phyloP scores from a whole-genome alignment of 2,329 filamentous ascomycete species.

The Sclerotinia trifoliorum region DNA sequence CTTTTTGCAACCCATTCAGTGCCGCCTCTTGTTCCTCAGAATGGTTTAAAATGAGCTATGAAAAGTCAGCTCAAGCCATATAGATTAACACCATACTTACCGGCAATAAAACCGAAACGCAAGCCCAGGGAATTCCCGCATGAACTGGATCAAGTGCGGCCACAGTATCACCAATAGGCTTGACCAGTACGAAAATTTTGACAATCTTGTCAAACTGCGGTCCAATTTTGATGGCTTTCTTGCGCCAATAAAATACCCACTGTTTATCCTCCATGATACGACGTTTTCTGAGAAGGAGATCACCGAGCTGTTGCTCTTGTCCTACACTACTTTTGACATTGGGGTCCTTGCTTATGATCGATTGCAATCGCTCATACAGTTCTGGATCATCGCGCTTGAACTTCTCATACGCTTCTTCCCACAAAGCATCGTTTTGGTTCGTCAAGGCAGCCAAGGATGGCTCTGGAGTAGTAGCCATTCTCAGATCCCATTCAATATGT shows the following conservation, averaged over 20 bases:
- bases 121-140: conserved; percentile 1
- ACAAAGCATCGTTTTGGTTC: background rate
- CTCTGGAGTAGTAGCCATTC: background rate
- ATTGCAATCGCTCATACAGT: background rate
- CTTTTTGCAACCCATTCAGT: background rate
- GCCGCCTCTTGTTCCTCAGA: conserved; percentile 4
- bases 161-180: background rate
- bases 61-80: background rate
- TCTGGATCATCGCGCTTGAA: background rate
- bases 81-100: background rate
- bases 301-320: background rate
- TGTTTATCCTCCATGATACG: conserved; percentile 7
- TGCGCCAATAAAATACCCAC: background rate
- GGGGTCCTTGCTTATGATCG: background rate
- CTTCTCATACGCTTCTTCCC: conserved; percentile 4
- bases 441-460: background rate
- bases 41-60: background rate
- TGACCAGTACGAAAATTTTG: background rate
- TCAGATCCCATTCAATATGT: background rate
- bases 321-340: background rate
- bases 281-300: background rate
- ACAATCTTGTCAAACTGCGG: conserved; percentile 9
- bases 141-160: background rate
- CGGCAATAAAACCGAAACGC: background rate
- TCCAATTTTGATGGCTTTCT: background rate